Percentiles rank a stretch among this genome's conserved stretches.
phyloP scores from a whole-genome alignment of 345 rosid species.

The Salix dunnii region DNA sequence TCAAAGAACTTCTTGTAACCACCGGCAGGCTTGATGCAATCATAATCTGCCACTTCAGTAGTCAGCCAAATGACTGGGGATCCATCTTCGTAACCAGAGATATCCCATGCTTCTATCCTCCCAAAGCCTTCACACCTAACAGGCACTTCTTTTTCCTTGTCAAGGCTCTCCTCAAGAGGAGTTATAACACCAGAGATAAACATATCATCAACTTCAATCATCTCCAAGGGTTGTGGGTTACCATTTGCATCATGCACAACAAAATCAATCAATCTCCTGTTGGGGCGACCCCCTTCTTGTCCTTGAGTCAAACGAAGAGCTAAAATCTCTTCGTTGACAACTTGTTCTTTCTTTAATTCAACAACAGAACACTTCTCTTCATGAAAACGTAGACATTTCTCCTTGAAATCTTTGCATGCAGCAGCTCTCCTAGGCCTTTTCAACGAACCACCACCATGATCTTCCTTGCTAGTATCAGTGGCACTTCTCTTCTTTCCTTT shows the following conservation, averaged over 20 bases:
- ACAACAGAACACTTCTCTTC: constrained; percentile 38
- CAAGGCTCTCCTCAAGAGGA: constrained; percentile 16
- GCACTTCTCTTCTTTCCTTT: constrained; percentile 30
- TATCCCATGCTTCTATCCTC: constrained; percentile 26
- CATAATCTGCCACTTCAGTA: constrained; percentile 27
- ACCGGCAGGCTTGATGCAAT: constrained; percentile 24
- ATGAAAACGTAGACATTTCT: constrained; percentile 41
- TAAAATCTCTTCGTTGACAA: constrained; percentile 45
- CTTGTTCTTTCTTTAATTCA: constrained; percentile 43
- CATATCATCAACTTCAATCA: constrained; percentile 26
- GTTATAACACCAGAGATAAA: constrained; percentile 24
- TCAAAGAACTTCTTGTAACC: constrained; percentile 20
- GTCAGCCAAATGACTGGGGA: constrained; percentile 29
- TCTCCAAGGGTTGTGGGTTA: constrained; percentile 22
- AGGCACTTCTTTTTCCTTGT: constrained; percentile 14
- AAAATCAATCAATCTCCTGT: constrained; percentile 26
- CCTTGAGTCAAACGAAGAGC: constrained; percentile 22
- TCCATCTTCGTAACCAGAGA: constrained; percentile 33
- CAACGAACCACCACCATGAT: constrained; percentile 10
- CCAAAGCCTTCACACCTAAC: constrained; percentile 31
- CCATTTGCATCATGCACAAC: constrained; percentile 25
- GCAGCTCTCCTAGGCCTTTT: constrained; percentile 76
- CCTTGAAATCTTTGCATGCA: constrained; percentile 64
- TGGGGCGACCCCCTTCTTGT: constrained; percentile 18
- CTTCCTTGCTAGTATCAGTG: constrained; percentile 21